Conservation (phyloP, 2,329 filamentous ascomycete species). For the Neofusicoccum sp. region DNA sequence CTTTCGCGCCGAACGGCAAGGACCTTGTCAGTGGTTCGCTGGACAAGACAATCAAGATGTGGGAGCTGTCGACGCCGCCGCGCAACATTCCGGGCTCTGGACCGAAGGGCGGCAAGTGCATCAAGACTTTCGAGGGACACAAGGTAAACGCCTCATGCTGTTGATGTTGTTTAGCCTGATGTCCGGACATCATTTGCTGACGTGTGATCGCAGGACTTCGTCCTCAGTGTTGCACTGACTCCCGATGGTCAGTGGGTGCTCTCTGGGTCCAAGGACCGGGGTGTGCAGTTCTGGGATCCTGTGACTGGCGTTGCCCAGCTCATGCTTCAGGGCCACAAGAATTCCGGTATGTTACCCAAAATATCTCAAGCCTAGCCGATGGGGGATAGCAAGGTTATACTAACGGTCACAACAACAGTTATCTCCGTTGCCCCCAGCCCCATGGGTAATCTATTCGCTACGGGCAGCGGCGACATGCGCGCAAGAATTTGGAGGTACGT, state of each 20-base stretch:
- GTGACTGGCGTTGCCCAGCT: conserved; percentile 89
- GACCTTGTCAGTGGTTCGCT: conserved; percentile 92
- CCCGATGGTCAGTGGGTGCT: conserved; percentile 97
- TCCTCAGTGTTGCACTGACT: conserved; percentile 90
- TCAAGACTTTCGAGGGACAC: conserved; percentile 96
- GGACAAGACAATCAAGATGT: conserved; percentile 99
- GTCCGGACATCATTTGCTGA: background rate
- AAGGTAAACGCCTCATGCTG: conserved; percentile 60
- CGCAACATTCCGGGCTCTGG: conserved; percentile 63
- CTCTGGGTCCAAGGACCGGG: conserved; percentile 93
- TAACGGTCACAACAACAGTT: conserved; percentile 52
- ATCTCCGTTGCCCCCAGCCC: conserved; percentile 96
- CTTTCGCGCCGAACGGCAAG: conserved; percentile 89
- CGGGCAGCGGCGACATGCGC: conserved; percentile 95
- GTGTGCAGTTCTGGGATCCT: conserved; percentile 98
- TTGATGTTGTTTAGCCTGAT: too few species aligned
- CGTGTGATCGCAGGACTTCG: conserved; percentile 72
- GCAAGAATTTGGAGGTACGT: conserved; percentile 91
- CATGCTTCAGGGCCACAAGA: conserved; percentile 98
- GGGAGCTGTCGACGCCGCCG: conserved; percentile 79
- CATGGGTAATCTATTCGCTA: conserved; percentile 86
- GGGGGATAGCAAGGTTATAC: background rate
- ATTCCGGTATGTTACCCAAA: conserved; percentile 61
- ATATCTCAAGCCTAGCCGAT: background rate
- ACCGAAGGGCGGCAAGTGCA: conserved; percentile 84